Evolutionary conservation across 1,284 basidiomycete species (phyloP).

Genomic region (Rhodotorula glutinis): DNA sequence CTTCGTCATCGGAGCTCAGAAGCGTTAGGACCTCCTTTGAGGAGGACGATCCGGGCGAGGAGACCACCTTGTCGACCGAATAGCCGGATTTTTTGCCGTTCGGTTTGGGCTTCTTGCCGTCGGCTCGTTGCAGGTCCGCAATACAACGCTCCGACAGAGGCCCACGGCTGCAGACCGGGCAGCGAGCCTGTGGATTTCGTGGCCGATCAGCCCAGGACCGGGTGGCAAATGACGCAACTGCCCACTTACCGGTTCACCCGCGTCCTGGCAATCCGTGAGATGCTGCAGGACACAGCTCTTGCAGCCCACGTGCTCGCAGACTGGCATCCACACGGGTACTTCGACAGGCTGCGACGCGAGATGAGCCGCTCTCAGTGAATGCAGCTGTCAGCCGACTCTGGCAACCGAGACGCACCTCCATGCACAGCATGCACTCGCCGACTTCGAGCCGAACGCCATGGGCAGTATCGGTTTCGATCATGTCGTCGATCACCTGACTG

Average conservation of each 20-base stretch:
- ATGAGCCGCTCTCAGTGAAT: not conserved
- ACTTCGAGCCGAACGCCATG: constrained; percentile 26
- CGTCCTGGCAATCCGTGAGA: constrained; percentile 62
- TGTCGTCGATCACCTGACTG: constrained; percentile 19
- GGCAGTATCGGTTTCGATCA: constrained; percentile 20
- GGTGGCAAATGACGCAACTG: not conserved
- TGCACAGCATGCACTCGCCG: constrained; percentile 48
- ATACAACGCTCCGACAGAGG: constrained; percentile 29
- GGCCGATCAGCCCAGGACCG: not conserved
- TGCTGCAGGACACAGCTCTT: constrained; percentile 75
- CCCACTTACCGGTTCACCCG: constrained; percentile 57
- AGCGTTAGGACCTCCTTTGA: constrained; percentile 33
- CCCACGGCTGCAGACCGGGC: constrained; percentile 26
- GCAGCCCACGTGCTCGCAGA: constrained; percentile 55
- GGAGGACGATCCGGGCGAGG: constrained; percentile 19
- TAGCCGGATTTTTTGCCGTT: constrained; percentile 19
- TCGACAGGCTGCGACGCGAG: constrained; percentile 28
- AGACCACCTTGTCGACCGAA: constrained; percentile 21
- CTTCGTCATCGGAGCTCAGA: constrained; percentile 32
- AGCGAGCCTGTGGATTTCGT: constrained; percentile 18
- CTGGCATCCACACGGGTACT: constrained; percentile 44
- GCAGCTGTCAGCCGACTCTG: too few relatives aligned
- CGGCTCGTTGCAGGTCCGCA: constrained; percentile 17
- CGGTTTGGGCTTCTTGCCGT: constrained; percentile 9
- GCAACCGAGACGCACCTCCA: constrained; percentile 40